These are phyloP conservation scores for Jimgerdemannia flammicorona DNA, from an alignment of 192 early-diverging fungal genomes.

Conservation along the genomic window DNA sequence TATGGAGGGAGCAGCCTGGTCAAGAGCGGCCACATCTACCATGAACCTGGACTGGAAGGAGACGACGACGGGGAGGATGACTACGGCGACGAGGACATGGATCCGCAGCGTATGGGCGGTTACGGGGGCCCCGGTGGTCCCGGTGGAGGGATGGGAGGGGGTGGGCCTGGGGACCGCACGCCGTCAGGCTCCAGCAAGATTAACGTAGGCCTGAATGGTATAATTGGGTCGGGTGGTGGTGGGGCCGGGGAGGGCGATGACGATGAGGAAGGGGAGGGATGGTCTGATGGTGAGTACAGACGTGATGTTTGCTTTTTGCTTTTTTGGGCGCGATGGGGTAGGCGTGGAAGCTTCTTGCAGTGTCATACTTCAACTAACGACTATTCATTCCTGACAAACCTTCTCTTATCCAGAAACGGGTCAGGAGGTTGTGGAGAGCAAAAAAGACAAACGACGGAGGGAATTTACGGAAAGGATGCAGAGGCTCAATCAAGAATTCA, in stretches of 20 bases:
- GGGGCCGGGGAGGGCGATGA: not conserved
- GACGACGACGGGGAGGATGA: not conserved
- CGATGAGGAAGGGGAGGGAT: not conserved
- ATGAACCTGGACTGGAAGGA: not conserved
- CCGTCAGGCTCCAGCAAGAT: not conserved
- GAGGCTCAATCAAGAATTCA: constrained; percentile 55
- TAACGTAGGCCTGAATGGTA: not conserved
- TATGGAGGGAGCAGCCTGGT: not conserved
- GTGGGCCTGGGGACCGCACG: not conserved
- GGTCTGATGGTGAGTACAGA: not conserved
- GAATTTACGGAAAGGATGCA: constrained; percentile 54
- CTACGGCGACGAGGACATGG: not conserved
- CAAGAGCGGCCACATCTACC: not conserved
- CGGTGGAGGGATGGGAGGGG: not conserved
- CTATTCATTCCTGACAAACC: not conserved
- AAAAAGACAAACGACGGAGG: constrained; percentile 49
- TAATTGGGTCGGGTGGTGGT: not conserved
- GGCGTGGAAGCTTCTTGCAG: too few relatives aligned
- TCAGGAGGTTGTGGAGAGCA: constrained; percentile 26
- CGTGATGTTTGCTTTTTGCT: not conserved
- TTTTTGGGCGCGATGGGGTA: not conserved
- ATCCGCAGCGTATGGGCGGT: not conserved
- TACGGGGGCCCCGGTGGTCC: not conserved
- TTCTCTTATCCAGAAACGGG: not conserved
- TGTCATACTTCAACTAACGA: not conserved